Conservation (phyloP, 768 basidiomycete genomes). For the Russula brevipes region DNA sequence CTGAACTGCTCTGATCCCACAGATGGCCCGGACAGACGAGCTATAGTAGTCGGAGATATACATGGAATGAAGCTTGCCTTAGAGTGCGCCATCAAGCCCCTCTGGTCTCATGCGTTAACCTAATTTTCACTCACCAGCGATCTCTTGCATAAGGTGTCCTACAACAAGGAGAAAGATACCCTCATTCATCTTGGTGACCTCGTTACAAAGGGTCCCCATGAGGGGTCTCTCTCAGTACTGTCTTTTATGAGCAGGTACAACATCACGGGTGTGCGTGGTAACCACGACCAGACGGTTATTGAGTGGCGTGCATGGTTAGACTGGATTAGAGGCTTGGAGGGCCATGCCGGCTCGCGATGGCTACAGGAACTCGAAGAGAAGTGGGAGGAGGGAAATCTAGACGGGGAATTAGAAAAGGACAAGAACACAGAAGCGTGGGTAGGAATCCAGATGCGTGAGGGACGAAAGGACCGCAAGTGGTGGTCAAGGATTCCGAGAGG, state of each 20-base stretch:
- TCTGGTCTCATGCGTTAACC: neutral
- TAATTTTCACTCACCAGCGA: constrained; percentile 38
- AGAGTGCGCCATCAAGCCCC: constrained; percentile 42
- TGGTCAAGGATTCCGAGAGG: constrained; percentile 37
- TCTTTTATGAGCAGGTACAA: constrained; percentile 57
- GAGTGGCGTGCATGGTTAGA: constrained; percentile 87
- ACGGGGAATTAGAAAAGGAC: constrained; percentile 28
- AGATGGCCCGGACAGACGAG: constrained; percentile 52
- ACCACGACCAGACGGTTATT: constrained; percentile 88
- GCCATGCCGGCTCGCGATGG: constrained; percentile 46
- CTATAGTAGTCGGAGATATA: constrained; percentile 81
- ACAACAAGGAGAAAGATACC: constrained; percentile 54
- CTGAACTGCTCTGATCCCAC: neutral
- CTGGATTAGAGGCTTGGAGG: constrained; percentile 55
- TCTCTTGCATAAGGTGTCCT: constrained; percentile 58
- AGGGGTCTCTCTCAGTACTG: constrained; percentile 59
- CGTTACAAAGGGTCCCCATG: constrained; percentile 58
- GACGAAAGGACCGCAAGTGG: constrained; percentile 27
- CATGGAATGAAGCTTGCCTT: constrained; percentile 76
- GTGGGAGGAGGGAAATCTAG: constrained; percentile 35
- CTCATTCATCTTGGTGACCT: constrained; percentile 85
- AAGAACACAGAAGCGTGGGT: constrained; percentile 40
- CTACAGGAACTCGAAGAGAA: constrained; percentile 43
- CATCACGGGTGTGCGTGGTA: constrained; percentile 81
- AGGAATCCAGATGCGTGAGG: neutral